These are phyloP conservation scores for Fusarium hostae DNA, from an alignment of 2,329 filamentous ascomycete genomes.

Conservation along the genomic window DNA sequence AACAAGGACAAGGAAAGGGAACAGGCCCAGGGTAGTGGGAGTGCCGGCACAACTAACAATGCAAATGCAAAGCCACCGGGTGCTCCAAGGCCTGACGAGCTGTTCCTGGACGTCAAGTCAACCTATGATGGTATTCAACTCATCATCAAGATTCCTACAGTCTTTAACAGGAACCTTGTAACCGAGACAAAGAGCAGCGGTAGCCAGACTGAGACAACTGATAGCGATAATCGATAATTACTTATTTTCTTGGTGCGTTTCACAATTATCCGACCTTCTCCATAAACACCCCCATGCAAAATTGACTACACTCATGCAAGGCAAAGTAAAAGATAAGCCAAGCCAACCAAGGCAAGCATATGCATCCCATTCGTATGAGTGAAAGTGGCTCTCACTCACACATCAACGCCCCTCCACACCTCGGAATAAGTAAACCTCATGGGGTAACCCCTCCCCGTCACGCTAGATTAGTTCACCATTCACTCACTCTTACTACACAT, in stretches of 20 bases:
- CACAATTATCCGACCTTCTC: slow-evolving; percentile 23
- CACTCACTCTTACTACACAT: background rate
- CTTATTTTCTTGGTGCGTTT: slow-evolving; percentile 29
- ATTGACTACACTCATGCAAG: slow-evolving; percentile 8
- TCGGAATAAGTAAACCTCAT: slow-evolving; percentile 37
- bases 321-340: slow-evolving; percentile 9
- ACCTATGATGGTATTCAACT: slow-evolving; percentile 68
- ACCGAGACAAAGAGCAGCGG: slow-evolving; percentile 21
- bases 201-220: slow-evolving; percentile 14
- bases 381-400: slow-evolving; percentile 6
- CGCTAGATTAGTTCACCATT: slow-evolving; percentile 26
- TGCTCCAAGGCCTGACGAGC: slow-evolving; percentile 56
- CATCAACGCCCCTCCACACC: slow-evolving; percentile 20
- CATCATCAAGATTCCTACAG: slow-evolving; percentile 67
- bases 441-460: slow-evolving; percentile 40
- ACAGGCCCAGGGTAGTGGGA: slow-evolving; percentile 3
- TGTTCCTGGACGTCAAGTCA: slow-evolving; percentile 67
- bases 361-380: slow-evolving; percentile 22
- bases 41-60: background rate
- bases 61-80: slow-evolving; percentile 48
- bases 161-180: slow-evolving; percentile 55
- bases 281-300: slow-evolving; percentile 22
- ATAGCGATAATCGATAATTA: slow-evolving; percentile 33
- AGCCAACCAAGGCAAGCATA: slow-evolving; percentile 20
- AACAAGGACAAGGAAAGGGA: slow-evolving; percentile 5